Evolutionary conservation across 2,329 filamentous ascomycete species (phyloP).

Genomic region (Parasarocladium wereldwijsianum): DNA sequence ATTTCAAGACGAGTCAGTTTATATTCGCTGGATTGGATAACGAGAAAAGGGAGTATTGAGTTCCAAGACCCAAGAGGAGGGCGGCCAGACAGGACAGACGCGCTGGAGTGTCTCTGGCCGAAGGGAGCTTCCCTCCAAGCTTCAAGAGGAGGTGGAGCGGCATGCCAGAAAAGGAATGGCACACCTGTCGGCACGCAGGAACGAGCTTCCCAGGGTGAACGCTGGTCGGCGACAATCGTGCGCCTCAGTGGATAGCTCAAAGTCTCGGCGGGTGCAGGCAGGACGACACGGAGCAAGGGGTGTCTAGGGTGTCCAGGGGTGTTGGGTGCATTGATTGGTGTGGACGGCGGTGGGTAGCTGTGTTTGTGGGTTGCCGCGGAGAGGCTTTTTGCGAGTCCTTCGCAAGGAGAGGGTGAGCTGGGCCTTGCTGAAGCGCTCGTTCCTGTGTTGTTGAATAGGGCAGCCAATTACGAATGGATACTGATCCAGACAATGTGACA

Average conservation of each 20-base stretch:
- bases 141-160: conserved; percentile 6
- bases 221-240: background rate
- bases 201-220: conserved; percentile 1
- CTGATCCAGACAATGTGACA: background rate
- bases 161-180: conserved; percentile 3
- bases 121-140: no score
- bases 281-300: conserved; percentile 1
- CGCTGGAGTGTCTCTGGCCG: background rate
- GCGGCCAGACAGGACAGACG: no score
- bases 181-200: conserved; percentile 6
- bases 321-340: conserved; percentile 2
- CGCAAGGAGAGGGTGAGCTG: background rate
- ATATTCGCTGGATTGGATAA: conserved; percentile 6
- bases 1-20: conserved; percentile 5
- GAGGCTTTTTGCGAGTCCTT: background rate
- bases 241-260: background rate
- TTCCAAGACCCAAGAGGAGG: conserved; percentile 4
- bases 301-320: background rate
- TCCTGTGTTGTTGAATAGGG: background rate
- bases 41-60: conserved; percentile 1
- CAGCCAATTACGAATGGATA: no score
- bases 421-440: background rate
- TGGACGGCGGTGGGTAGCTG: conserved; percentile 2
- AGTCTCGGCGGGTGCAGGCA: background rate
- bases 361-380: background rate